Conservation (phyloP, 352 stramenopile species). For the Stramenopiles sp. region DNA sequence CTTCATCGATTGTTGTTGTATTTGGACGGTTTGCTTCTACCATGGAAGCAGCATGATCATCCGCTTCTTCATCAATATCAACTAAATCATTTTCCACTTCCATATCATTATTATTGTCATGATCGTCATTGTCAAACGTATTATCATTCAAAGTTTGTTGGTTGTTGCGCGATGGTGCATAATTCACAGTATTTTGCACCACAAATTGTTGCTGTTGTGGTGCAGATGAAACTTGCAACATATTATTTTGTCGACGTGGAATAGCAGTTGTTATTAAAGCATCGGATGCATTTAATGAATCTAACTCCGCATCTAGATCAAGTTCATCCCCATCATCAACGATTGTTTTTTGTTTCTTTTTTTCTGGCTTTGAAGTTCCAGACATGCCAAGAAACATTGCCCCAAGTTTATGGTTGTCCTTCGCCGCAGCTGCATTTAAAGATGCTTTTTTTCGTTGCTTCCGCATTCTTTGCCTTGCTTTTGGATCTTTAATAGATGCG, state of each 20-base stretch:
- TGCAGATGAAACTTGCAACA: neutral
- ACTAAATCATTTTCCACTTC: slow-evolving; percentile 19
- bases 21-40: neutral
- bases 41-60: slow-evolving; percentile 10
- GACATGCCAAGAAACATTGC: neutral
- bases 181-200: neutral
- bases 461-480: neutral
- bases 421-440: neutral
- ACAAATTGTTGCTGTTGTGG: too few relatives aligned
- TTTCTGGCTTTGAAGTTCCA: neutral
- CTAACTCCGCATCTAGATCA: neutral
- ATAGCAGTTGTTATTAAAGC: neutral
- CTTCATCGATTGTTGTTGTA: neutral
- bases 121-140: slow-evolving; percentile 19
- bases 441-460: neutral
- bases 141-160: neutral
- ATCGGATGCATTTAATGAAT: neutral
- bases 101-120: slow-evolving; percentile 22
- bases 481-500: neutral
- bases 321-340: neutral
- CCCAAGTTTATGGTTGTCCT: neutral
- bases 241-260: neutral
- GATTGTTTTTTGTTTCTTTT: neutral
- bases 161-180: neutral
- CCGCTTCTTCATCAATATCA: slow-evolving; percentile 24